Conservation (phyloP, 257 asterid species). For the Solanum tarijense region DNA sequence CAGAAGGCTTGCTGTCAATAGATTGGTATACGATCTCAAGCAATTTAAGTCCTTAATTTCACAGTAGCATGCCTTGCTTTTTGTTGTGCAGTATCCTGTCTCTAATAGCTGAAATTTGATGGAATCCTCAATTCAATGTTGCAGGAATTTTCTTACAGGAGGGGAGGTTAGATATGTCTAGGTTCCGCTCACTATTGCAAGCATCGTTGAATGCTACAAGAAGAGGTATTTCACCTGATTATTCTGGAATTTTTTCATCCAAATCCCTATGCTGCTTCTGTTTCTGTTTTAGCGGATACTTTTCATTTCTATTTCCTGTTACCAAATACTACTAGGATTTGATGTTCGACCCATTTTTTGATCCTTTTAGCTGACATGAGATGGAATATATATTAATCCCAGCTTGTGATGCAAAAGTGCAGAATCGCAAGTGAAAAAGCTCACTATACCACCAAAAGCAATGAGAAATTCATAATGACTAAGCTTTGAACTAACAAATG, state of each 20-base stretch:
- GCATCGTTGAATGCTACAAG: conserved; percentile 71
- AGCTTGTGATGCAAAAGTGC: not conserved
- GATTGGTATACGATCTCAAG: not conserved
- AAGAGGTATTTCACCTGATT: conserved; percentile 33
- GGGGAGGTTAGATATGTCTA: conserved; percentile 39
- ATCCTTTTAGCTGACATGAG: not conserved
- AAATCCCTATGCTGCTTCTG: not conserved
- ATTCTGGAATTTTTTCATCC: not conserved
- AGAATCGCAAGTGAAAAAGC: not conserved
- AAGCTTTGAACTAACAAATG: not conserved
- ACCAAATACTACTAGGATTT: not conserved
- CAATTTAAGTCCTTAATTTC: not conserved
- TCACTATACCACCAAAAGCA: not conserved
- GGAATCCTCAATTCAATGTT: not conserved
- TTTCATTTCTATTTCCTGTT: not conserved
- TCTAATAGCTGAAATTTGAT: not conserved
- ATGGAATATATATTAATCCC: not conserved
- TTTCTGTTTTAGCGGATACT: not conserved
- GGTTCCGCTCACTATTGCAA: conserved; percentile 66
- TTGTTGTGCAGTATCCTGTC: not conserved
- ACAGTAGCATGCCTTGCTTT: not conserved
- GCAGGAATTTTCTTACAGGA: not conserved
- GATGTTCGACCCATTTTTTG: not conserved
- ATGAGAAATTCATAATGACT: not conserved
- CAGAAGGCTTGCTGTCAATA: not conserved